Conservation (phyloP, 208 protist genomes). For the Leishmania major region DNA sequence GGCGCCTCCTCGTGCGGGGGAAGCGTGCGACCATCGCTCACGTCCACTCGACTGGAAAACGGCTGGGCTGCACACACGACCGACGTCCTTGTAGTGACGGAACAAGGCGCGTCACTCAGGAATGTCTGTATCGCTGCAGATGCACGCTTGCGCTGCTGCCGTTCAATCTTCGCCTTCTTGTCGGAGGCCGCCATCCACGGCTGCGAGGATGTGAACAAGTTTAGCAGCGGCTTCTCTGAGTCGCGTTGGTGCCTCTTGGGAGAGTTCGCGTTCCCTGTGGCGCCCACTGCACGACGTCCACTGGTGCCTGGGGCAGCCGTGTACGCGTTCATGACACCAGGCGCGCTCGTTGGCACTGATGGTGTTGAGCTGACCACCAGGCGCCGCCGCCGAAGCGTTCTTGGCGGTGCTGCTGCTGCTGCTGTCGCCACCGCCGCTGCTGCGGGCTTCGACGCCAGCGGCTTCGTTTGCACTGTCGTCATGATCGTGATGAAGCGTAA, state of each 20-base stretch:
- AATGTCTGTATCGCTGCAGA: neutral
- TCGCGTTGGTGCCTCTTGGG: conserved; percentile 6
- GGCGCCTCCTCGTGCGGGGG: neutral
- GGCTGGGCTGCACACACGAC: neutral
- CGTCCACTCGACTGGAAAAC: neutral
- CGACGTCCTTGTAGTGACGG: conserved; percentile 15
- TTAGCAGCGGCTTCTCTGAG: neutral
- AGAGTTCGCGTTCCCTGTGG: conserved; percentile 12
- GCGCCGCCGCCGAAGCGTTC: neutral
- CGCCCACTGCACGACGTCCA: neutral
- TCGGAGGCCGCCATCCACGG: neutral
- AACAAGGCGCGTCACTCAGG: conserved; percentile 12
- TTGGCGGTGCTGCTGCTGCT: neutral
- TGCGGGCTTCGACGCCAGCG: neutral
- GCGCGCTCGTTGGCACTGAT: neutral
- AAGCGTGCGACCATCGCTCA: neutral
- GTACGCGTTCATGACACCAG: neutral
- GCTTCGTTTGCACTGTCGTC: neutral
- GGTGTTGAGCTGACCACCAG: neutral
- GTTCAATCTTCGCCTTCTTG: neutral
- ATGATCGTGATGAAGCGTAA: neutral
- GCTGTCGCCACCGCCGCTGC: no score
- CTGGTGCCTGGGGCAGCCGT: neutral
- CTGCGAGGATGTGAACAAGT: neutral
- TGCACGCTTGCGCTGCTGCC: conserved; percentile 17